Evolutionary conservation across 768 basidiomycete species (phyloP), one percentile per base, ranked within the genome.

Genomic region (Mycena albidolilacea): DNA sequence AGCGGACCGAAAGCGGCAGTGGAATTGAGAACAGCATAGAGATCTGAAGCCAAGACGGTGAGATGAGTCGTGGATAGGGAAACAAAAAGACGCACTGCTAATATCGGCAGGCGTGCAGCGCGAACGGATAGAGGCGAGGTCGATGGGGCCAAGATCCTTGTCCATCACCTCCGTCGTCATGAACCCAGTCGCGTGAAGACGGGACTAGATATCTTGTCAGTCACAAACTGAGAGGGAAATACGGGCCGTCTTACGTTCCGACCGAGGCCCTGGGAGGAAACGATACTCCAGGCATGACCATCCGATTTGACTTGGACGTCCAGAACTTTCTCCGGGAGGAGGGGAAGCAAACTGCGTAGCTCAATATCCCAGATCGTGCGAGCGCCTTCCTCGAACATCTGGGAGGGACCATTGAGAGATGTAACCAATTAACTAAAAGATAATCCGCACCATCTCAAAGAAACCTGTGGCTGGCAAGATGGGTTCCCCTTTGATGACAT

Each of bases 391-490:
- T 69, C 68, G 5, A 74, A 74, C 5, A 80, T 46, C n/a, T 63
- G 78, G 72, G 39, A 80, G 39, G 14, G 21, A 78, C 78, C 41
- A 77, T 78, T 43, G 67, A 57, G 30, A 57, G 10, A 69, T 30
- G 78, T 68, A 23, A 74, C 72, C 71, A 38, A 60, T 11, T 17
- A 15, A 48, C 17, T 9, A 23, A 23, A 30, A 30, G 23, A 58
- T 6, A 62, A 0, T 23, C 55, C 77, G 2, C 69, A 82, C 83
- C 82, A 82, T 82, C 66, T 79, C 77, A 3, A 83, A 61, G 59
- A 72, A 87, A 30, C 85, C 86, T 11, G 85, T 80, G 5, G 84
- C 84, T 8, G 86, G 85, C 79, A 87, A 81, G 17, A 87, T 84
- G 0, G 84, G 80, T 14, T 85, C 82, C 4, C 80, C 82, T 21